Evolutionary conservation across 23 red algal genomes (phyloP), one percentile per base, ranked within the genome.

Genomic region (Gracilaria vermiculophylla): DNA sequence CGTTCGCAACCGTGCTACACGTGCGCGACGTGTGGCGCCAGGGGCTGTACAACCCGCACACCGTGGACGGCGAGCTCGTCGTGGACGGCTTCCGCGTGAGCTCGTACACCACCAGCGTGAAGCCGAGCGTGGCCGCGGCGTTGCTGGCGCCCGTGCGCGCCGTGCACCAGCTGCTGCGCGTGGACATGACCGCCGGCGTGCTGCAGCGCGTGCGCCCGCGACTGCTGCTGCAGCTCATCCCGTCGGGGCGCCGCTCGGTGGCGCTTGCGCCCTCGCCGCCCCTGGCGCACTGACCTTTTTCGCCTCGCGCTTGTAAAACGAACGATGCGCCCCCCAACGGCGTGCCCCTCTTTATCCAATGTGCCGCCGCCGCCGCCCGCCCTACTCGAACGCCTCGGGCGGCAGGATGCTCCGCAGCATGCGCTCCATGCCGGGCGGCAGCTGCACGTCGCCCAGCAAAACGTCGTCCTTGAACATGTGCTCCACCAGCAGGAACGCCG

Each of bases 31-130:
- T 94, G 33, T 47, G 71, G 35, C 47, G 23, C 35, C 74, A 51
- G 50, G 93, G 93, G 11, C 41, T 95, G 51, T 91, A 91, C 55
- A 89, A 95, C 45, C 85, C 93, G 56, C 93, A 95, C 33, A 95
- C 93, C 28, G 28, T 81, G 25, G 33, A 24, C 0, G 84, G 84
- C 19, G 79, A 79, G 37, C 13, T 95, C 2, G 54, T 95, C 31
- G 93, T 95, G 24, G 87, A 95, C 25, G 93, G 93, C 11, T 73
- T 95, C 45, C 55, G 57, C 27, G 85, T 77, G 28, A 60, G 70
- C 36, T 64, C 50, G 20, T 91, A 82, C 49, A 95, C 93, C 6
- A 72, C 57, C 5, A 85, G 77, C 39, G 69, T 95, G 20, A 19
- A 51, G 48, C 69, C 92, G 16, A 55, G 16, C 24, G 73, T 83